These are phyloP conservation scores for Vaccinium corymbosum DNA, from an alignment of 148 eudicot species.

Conservation along the genomic window DNA sequence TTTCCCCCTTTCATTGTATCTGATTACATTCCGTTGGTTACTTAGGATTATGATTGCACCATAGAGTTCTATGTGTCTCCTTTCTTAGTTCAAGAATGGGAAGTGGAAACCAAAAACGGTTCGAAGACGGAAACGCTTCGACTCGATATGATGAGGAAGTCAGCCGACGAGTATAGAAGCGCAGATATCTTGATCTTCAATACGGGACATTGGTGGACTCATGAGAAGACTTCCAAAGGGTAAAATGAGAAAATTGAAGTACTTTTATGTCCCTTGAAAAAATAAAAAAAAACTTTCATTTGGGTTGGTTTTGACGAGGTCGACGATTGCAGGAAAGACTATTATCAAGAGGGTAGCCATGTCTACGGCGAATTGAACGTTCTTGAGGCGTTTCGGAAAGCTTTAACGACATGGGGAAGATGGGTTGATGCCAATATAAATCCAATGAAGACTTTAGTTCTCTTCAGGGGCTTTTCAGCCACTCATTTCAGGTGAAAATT, in stretches of 20 bases:
- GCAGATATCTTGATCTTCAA: conserved; percentile 80
- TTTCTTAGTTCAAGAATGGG: conserved; percentile 88
- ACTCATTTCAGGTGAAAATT: conserved; percentile 78
- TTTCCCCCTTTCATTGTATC: neutral
- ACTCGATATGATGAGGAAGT: conserved; percentile 54
- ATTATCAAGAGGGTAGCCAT: conserved; percentile 93
- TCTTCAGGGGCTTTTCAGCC: conserved; percentile 87
- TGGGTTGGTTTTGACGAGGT: neutral
- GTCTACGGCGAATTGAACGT: conserved; percentile 69
- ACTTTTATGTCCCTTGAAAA: too few relatives aligned
- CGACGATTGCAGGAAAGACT: conserved; percentile 53
- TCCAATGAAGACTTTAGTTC: conserved; percentile 56
- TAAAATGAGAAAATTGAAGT: conserved; percentile 18
- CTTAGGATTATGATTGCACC: conserved; percentile 69
- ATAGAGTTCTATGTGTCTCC: conserved; percentile 93
- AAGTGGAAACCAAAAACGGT: conserved; percentile 48
- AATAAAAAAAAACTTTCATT: too few relatives aligned
- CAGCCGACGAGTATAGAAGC: conserved; percentile 52
- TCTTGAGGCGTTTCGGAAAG: conserved; percentile 75
- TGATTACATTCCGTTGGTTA: neutral
- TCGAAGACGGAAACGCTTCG: conserved; percentile 76
- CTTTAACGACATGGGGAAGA: conserved; percentile 90
- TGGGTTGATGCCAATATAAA: conserved; percentile 78
- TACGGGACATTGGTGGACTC: conserved; percentile 99
- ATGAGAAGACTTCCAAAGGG: conserved; percentile 85